Evolutionary conservation across 2,329 filamentous ascomycete species (phyloP), one percentile per base, ranked within the genome.

Genomic region (Aspergillus fumigatus): DNA sequence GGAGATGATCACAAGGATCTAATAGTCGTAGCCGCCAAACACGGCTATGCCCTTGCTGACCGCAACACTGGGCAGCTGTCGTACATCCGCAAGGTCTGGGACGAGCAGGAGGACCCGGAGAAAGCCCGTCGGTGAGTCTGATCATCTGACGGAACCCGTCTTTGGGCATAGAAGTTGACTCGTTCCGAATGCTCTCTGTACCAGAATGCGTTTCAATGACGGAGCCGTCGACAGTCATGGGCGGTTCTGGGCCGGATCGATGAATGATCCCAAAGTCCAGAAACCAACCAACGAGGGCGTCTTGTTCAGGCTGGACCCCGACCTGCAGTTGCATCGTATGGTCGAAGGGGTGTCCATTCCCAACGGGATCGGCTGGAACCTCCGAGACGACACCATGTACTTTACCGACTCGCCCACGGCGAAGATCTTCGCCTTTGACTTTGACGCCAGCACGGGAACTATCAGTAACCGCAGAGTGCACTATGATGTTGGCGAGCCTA

Each of bases 361-460:
- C 55, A 96, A 96, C 75, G 88, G 89, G 50, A 85, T 92, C 51
- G 88, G 88, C 62, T 96, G 90, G 89, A 92, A 89, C 45, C 79
- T 81, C 11, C 84, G 88, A 68, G 79, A 84, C 66, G 84, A 83
- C 70, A 90, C 82, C 55, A 86, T 94, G 82, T 96, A 90, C 80
- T 87, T 92, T 69, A 92, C 90, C 25, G 88, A 96, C 77, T 90
- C 90, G 41, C 85, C 87, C 4, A 84, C 82, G 32, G 81, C 82
- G 59, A 84, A 83, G 55, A 87, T 97, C 62, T 86, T 84, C 64
- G 85, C 86, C 23, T 92, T 87, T 70, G 88, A 93, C 74, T 96
- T 89, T 75, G 79, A 88, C 63, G 67, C 76, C 1, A 70, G 73
- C n/a, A 85, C 83, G 1, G 88, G 88, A 38, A 76, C 75, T n/a